A percentile compares a stretch with the other conserved stretches of the same genome.
These are phyloP conservation scores for Sporothrix mexicana DNA, from an alignment of 2,329 filamentous ascomycete genomes.

Conservation along the genomic window DNA sequence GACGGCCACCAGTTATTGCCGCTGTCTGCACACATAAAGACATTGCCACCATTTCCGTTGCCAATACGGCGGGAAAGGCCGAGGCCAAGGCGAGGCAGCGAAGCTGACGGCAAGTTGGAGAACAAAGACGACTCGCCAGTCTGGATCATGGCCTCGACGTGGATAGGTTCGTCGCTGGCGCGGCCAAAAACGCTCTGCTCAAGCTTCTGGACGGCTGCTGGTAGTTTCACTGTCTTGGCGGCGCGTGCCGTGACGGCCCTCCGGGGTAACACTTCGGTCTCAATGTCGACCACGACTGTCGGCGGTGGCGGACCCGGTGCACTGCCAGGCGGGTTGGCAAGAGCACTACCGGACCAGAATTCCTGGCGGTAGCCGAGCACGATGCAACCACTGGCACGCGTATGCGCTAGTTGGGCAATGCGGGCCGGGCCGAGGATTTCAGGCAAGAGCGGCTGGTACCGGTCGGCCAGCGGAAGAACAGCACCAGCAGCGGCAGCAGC, in stretches of 20 bases:
- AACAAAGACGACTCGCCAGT: conserved; percentile 20
- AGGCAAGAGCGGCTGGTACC: conserved; percentile 50
- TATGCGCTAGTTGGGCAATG: conserved; percentile 48
- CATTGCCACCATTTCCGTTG: conserved; percentile 41
- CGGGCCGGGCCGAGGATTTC: conserved; percentile 47
- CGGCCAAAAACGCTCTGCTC: conserved; percentile 14
- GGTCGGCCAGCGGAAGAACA: conserved; percentile 44
- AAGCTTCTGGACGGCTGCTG: conserved; percentile 19
- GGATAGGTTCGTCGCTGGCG: conserved; percentile 41
- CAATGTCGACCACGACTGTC: conserved; percentile 45
- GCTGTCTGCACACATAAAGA: conserved; percentile 50
- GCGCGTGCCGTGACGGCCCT: conserved; percentile 47
- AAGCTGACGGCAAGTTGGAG: conserved; percentile 41
- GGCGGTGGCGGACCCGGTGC: conserved; percentile 26
- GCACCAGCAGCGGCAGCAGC: conserved; percentile 22
- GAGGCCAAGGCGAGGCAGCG: conserved; percentile 40
- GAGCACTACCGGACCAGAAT: conserved; percentile 40
- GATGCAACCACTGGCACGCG: conserved; percentile 48
- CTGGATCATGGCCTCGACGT: conserved; percentile 47
- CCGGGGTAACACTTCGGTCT: conserved; percentile 50
- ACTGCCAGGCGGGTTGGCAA: not conserved
- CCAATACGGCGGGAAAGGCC: conserved; percentile 37
- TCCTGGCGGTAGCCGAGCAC: conserved; percentile 50
- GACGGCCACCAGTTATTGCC: conserved; percentile 47
- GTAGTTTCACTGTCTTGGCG: conserved; percentile 29